Percentiles rank a stretch among this genome's conserved stretches.
Conservation (phyloP, 495 filamentous ascomycete species). For the Daldinia childiae region DNA sequence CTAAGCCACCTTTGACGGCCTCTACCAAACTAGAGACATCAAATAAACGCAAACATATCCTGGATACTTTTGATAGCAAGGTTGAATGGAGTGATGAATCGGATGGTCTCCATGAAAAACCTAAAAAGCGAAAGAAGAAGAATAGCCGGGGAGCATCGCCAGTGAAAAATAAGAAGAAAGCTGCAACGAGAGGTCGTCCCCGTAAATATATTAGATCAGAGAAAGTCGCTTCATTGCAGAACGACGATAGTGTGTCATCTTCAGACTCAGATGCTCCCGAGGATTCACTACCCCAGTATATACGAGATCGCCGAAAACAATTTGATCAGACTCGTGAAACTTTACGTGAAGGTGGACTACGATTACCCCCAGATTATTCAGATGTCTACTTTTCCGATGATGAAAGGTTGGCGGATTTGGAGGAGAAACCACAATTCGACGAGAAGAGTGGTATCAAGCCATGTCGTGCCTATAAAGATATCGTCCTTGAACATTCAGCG, state of each 20-base stretch:
- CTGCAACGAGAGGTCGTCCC: slow-evolving; percentile 12
- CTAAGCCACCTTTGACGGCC: slow-evolving; percentile 3
- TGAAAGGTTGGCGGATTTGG: slow-evolving; percentile 67
- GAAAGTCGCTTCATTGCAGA: slow-evolving; percentile 13
- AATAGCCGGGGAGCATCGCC: slow-evolving; percentile 8
- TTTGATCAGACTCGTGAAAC: slow-evolving; percentile 67
- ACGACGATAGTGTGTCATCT: slow-evolving; percentile 32
- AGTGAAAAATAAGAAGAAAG: slow-evolving; percentile 32
- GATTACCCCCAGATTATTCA: slow-evolving; percentile 80
- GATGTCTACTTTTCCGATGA: slow-evolving; percentile 90
- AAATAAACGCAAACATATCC: slow-evolving; percentile 38
- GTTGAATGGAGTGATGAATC: slow-evolving; percentile 41
- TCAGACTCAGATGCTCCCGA: slow-evolving; percentile 24
- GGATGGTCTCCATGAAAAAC: slow-evolving; percentile 17
- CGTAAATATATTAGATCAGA: slow-evolving; percentile 13
- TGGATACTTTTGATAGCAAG: slow-evolving; percentile 8
- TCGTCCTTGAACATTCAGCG: slow-evolving; percentile 75
- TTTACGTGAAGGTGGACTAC: slow-evolving; percentile 73
- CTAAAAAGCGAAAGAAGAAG: slow-evolving; percentile 40
- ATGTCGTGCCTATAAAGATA: slow-evolving; percentile 75
- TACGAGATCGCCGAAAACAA: slow-evolving; percentile 61
- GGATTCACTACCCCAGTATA: slow-evolving; percentile 54
- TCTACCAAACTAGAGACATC: not conserved
- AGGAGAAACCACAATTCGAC: slow-evolving; percentile 76
- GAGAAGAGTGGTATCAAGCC: slow-evolving; percentile 62